Base-by-base conservation (phyloP, 164 flowering plant genomes). In the Hamamelis virginiana region DNA sequence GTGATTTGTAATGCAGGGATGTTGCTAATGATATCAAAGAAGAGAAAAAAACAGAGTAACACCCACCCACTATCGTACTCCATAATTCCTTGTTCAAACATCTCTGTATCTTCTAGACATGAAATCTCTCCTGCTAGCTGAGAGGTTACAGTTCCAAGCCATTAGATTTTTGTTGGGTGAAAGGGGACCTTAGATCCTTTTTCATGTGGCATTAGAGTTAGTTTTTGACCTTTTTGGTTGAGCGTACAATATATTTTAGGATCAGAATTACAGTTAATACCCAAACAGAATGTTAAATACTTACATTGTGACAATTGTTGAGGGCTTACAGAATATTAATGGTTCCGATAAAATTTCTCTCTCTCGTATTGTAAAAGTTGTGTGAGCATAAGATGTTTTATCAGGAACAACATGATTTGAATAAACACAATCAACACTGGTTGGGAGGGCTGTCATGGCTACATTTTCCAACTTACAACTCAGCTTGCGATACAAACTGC, bases 1-100 rank as follows among this genome's bases (percentile, higher is more conserved):
- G 23, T 62, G 46, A 4, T 64, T 58, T 44, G 66, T 50, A 46
- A 63, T 71, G 22, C 73, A 76, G 79, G 65, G 59, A 58, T 23
- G 38, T 55, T 41, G 28, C 52, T 59, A 19, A 22, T 15, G 50
- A 33, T 59, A 51, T 52, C n/a, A 61, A 75, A 64, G 71, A 71
- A 28, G 66, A 51, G 8, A 70, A 71, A 13, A 57, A 18, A 4
- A 21, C 44, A 47, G 69, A 62, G 26, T 41, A 56, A 15, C n/a
- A n/a, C n/a, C n/a, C 21, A 65, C n/a, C 69, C 64, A 33, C 69
- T 58, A 26, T 62, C 25, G 22, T 67, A n/a, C 63, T 38, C 45
- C 45, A 6, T 59, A 26, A 50, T 15, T 45, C n/a, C 13, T 19
- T n/a, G 65, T 4, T 62, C 11, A 8, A 22, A 41, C 8, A 41